These are phyloP conservation scores for Nicotiana tabacum DNA, from an alignment of 257 asterid genomes.

Conservation along the genomic window DNA sequence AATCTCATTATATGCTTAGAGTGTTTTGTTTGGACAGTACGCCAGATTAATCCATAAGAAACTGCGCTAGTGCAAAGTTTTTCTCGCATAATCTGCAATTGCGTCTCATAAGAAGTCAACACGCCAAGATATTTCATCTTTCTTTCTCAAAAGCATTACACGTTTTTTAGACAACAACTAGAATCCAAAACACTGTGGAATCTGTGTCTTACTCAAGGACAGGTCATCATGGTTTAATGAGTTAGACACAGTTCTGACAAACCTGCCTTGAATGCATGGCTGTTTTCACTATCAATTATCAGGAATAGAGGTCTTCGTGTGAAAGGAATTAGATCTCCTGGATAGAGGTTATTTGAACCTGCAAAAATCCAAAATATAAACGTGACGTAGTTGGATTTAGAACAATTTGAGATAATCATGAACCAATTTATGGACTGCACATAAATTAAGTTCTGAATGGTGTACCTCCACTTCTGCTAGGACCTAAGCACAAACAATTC, in stretches of 20 bases:
- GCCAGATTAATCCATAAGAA: neutral
- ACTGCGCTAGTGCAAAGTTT: neutral
- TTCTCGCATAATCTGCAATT: neutral
- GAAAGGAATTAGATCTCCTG: constrained; percentile 92
- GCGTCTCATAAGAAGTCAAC: neutral
- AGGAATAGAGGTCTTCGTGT: constrained; percentile 87
- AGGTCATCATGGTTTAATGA: neutral
- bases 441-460: neutral
- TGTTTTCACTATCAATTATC: constrained; percentile 84
- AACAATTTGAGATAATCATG: constrained; percentile 3
- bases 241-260: constrained; percentile 62
- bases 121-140: neutral
- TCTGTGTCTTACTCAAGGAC: neutral
- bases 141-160: neutral
- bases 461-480: constrained; percentile 77
- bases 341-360: constrained; percentile 81
- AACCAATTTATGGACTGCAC: neutral
- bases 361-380: constrained; percentile 20
- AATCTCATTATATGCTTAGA: neutral
- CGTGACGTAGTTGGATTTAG: neutral
- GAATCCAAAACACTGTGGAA: neutral
- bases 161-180: neutral
- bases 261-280: constrained; percentile 99
- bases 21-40: neutral
- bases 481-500: constrained; percentile 65